These are phyloP conservation scores for Fusarium sterilihyphosum DNA, from an alignment of 2,329 filamentous ascomycete species.

Conservation along the genomic window DNA sequence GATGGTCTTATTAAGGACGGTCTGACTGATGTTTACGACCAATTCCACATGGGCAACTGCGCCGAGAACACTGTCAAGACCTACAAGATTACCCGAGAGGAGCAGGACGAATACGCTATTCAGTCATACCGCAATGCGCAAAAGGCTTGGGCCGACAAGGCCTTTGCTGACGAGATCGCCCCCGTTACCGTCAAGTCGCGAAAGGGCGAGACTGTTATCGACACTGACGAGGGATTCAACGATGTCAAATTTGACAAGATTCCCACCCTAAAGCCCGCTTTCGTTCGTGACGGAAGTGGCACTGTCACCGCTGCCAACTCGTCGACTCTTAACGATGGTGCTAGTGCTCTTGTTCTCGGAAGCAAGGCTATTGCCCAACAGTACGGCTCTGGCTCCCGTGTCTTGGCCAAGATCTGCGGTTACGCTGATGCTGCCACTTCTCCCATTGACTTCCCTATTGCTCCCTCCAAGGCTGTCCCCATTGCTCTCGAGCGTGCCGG, in stretches of 20 bases:
- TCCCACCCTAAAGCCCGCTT: constrained; percentile 87
- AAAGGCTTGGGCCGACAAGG: constrained; percentile 83
- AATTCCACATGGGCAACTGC: constrained; percentile 98
- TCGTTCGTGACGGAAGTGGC: constrained; percentile 84
- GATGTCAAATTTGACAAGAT: constrained; percentile 90
- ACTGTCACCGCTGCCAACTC: constrained; percentile 96
- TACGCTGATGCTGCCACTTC: constrained; percentile 92
- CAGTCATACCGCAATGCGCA: constrained; percentile 90
- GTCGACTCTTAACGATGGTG: constrained; percentile 94
- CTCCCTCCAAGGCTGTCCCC: constrained; percentile 90
- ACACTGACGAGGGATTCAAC: constrained; percentile 88
- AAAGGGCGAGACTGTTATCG: constrained; percentile 84
- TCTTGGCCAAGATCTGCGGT: constrained; percentile 86
- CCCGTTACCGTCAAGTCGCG: constrained; percentile 85
- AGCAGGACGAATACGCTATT: constrained; percentile 92
- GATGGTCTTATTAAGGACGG: constrained; percentile 96
- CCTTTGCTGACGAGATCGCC: constrained; percentile 89
- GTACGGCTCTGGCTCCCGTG: constrained; percentile 80
- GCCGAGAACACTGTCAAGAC: constrained; percentile 95
- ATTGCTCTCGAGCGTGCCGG: constrained; percentile 89
- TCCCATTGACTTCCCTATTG: constrained; percentile 92
- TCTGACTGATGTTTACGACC: constrained; percentile 94
- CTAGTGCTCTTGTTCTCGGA: constrained; percentile 86
- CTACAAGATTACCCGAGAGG: constrained; percentile 79
- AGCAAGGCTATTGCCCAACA: constrained; percentile 83